Evolutionary conservation across 495 filamentous ascomycete genomes (phyloP).

Genomic region (Talaromyces thailandensis): DNA sequence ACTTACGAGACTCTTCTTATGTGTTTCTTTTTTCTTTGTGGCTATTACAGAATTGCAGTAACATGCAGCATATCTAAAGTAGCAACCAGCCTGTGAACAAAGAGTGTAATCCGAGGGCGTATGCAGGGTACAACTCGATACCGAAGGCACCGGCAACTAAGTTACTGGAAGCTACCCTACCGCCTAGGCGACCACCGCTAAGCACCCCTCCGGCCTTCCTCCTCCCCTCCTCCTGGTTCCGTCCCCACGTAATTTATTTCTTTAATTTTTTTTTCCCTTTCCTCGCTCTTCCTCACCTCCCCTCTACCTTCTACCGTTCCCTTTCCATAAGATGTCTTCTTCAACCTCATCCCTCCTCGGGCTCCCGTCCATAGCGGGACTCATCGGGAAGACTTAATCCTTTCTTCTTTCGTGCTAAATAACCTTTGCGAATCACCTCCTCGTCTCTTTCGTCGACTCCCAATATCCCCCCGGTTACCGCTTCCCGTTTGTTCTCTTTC

Average conservation of each 20-base stretch:
- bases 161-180: not conserved
- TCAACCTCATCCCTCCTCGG: slow-evolving; percentile 20
- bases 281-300: slow-evolving; percentile 19
- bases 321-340: slow-evolving; percentile 28
- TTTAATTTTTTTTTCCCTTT: slow-evolving; percentile 13
- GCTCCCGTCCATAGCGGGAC: slow-evolving; percentile 32
- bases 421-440: slow-evolving; percentile 8
- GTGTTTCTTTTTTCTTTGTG: not conserved
- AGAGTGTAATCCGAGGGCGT: not conserved
- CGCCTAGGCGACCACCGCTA: not conserved
- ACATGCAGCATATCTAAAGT: not conserved
- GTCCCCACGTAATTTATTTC: slow-evolving; percentile 19
- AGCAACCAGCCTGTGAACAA: not conserved
- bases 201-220: not conserved
- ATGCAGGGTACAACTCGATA: not conserved
- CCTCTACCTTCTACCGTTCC: slow-evolving; percentile 17
- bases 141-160: too few relatives aligned
- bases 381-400: slow-evolving; percentile 35
- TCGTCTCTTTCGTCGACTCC: slow-evolving; percentile 4
- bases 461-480: slow-evolving; percentile 11
- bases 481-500: slow-evolving; percentile 8
- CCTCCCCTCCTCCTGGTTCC: not conserved
- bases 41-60: not conserved
- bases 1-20: not conserved
- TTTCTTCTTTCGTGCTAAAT: slow-evolving; percentile 7